Conservation (phyloP, 1,284 basidiomycete genomes). For the Fomitopsis schrenkii region DNA sequence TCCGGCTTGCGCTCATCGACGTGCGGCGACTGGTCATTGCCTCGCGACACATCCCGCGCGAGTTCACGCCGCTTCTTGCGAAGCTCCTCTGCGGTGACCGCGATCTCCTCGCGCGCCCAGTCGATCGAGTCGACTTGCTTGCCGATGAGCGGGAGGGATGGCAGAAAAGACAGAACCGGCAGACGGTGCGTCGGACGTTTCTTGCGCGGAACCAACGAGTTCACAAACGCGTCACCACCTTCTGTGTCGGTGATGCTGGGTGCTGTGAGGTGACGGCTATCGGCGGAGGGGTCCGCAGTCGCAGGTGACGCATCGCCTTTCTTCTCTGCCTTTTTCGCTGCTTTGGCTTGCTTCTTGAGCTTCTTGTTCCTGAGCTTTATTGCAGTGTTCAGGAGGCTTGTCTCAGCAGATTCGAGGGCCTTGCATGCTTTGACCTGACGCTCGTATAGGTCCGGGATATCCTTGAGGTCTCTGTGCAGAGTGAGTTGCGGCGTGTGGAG, state of each 20-base stretch:
- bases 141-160: constrained; percentile 62
- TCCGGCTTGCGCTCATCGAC: constrained; percentile 2
- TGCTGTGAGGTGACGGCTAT: constrained; percentile 44
- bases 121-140: constrained; percentile 91
- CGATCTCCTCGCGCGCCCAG: constrained; percentile 79
- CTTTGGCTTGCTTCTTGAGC: constrained; percentile 34
- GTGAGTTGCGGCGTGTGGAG: not conserved
- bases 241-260: constrained; percentile 42
- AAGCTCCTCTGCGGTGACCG: constrained; percentile 45
- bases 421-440: constrained; percentile 70
- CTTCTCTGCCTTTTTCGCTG: constrained; percentile 28
- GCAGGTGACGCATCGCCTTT: constrained; percentile 18
- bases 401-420: constrained; percentile 86
- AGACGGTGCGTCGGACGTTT: constrained; percentile 83
- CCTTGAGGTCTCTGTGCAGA: constrained; percentile 61
- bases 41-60: constrained; percentile 24
- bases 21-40: constrained; percentile 14
- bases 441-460: constrained; percentile 81
- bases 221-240: constrained; percentile 35
- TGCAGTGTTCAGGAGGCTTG: constrained; percentile 69
- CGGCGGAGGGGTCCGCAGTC: constrained; percentile 7
- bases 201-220: constrained; percentile 59
- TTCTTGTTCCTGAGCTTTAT: constrained; percentile 59
- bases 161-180: constrained; percentile 45
- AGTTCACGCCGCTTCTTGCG: constrained; percentile 41